These are phyloP conservation scores for Daldinia sp. DNA, from an alignment of 2,329 filamentous ascomycete genomes.

Conservation along the genomic window DNA sequence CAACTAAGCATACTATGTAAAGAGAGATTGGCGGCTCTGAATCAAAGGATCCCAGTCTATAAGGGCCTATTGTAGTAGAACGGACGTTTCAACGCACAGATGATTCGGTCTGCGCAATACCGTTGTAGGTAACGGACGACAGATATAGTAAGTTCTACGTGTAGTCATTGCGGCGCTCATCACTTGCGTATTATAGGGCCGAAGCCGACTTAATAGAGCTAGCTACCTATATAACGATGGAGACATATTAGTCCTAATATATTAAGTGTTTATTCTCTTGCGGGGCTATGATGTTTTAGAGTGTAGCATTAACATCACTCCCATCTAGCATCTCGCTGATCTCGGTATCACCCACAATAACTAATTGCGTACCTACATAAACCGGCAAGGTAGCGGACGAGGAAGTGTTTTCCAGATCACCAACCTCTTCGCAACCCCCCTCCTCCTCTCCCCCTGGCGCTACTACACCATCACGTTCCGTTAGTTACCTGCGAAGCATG, in stretches of 20 bases:
- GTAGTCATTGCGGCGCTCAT: constrained; percentile 3
- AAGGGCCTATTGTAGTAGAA: constrained; percentile 16
- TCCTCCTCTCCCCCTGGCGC: constrained; percentile 28
- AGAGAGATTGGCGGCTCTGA: neutral
- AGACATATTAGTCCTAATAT: constrained; percentile 14
- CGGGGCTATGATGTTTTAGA: constrained; percentile 31
- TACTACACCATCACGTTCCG: constrained; percentile 37
- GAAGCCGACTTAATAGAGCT: constrained; percentile 11
- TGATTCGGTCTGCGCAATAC: constrained; percentile 13
- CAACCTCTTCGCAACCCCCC: constrained; percentile 2
- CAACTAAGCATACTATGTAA: neutral
- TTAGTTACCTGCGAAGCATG: constrained; percentile 21
- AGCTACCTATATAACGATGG: constrained; percentile 13
- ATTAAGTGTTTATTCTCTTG: constrained; percentile 17
- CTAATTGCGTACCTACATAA: constrained; percentile 22
- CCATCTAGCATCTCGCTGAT: constrained; percentile 35
- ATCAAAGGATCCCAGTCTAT: constrained; percentile 17
- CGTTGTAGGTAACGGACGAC: constrained; percentile 10
- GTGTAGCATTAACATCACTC: constrained; percentile 33
- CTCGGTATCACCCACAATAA: constrained; percentile 28
- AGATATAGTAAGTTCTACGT: constrained; percentile 22
- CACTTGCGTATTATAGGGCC: constrained; percentile 28
- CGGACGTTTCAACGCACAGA: constrained; percentile 22
- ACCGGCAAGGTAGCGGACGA: constrained; percentile 15
- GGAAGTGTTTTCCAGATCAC: constrained; percentile 16